Percentiles rank a stretch among this genome's conserved stretches.
Evolutionary conservation across 768 basidiomycete genomes (phyloP).

Genomic region (Naganishia onofrii): DNA sequence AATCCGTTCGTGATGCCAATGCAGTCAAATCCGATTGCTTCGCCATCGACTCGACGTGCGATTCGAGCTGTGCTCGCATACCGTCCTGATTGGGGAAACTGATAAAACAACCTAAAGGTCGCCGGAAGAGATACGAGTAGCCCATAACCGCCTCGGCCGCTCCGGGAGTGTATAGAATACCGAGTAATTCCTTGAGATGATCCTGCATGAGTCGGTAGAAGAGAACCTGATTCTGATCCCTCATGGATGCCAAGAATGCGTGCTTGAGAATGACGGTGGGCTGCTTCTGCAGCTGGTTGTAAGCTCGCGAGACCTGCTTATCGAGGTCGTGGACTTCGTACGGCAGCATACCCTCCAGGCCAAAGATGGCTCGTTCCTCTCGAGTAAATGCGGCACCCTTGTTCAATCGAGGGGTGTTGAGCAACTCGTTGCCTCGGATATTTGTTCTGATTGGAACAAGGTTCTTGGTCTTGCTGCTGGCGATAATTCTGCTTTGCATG

Average conservation of each 20-base stretch:
- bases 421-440: slow-evolving; percentile 63
- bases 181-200: slow-evolving; percentile 65
- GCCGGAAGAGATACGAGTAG: slow-evolving; percentile 78
- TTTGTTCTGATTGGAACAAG: slow-evolving; percentile 33
- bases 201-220: slow-evolving; percentile 69
- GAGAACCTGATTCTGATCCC: slow-evolving; percentile 60
- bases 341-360: slow-evolving; percentile 56
- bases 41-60: slow-evolving; percentile 47
- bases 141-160: slow-evolving; percentile 72
- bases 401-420: slow-evolving; percentile 61
- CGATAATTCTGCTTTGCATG: slow-evolving; percentile 31
- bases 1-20: slow-evolving; percentile 38
- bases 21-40: slow-evolving; percentile 46
- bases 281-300: slow-evolving; percentile 61
- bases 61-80: slow-evolving; percentile 70
- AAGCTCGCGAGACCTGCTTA: slow-evolving; percentile 54
- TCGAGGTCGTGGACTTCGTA: slow-evolving; percentile 51
- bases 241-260: slow-evolving; percentile 58
- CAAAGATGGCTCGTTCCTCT: slow-evolving; percentile 69
- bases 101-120: slow-evolving; percentile 57
- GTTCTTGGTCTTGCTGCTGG: slow-evolving; percentile 32
- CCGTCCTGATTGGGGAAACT: slow-evolving; percentile 63
- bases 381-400: slow-evolving; percentile 70
- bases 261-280: slow-evolving; percentile 64
- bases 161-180: slow-evolving; percentile 79